Evolutionary conservation across 768 basidiomycete species (phyloP).

Genomic region (Kwoniella heveanensis): DNA sequence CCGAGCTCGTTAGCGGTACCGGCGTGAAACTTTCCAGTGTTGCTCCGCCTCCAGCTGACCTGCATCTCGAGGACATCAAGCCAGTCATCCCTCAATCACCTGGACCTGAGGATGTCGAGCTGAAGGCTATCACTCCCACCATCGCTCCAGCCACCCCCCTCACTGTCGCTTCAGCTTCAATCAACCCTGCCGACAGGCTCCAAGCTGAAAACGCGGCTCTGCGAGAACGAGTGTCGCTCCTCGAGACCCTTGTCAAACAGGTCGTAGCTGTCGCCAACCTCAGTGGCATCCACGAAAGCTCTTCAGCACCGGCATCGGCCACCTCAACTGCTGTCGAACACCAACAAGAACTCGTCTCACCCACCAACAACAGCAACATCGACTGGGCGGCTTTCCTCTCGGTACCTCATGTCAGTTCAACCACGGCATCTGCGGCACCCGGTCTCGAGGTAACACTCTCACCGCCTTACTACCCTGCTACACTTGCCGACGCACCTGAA

Average conservation of each 20-base stretch:
- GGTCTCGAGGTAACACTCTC: slow-evolving; percentile 28
- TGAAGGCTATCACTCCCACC: not conserved
- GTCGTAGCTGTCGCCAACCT: slow-evolving; percentile 43
- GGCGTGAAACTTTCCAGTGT: slow-evolving; percentile 44
- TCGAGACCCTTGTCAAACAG: slow-evolving; percentile 48
- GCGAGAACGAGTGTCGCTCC: slow-evolving; percentile 34
- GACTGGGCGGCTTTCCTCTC: slow-evolving; percentile 23
- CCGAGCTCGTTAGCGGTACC: slow-evolving; percentile 24
- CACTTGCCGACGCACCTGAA: slow-evolving; percentile 1
- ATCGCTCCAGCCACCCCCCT: not conserved
- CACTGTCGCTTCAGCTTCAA: not conserved
- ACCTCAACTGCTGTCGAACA: not conserved
- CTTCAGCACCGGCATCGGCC: not conserved
- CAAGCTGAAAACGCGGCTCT: slow-evolving; percentile 39
- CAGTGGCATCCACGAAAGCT: slow-evolving; percentile 13
- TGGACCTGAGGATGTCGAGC: not conserved
- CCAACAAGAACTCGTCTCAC: slow-evolving; percentile 2
- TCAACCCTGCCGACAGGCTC: slow-evolving; percentile 10
- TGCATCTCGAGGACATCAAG: slow-evolving; percentile 36
- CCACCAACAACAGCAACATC: slow-evolving; percentile 7
- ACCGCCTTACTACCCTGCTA: slow-evolving; percentile 17
- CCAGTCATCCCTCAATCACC: slow-evolving; percentile 25
- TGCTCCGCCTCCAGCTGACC: slow-evolving; percentile 39
- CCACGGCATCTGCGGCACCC: not conserved
- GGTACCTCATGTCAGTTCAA: slow-evolving; percentile 2